Evolutionary conservation across 2,329 filamentous ascomycete species (phyloP).

Genomic region (Curvularia spicifera): DNA sequence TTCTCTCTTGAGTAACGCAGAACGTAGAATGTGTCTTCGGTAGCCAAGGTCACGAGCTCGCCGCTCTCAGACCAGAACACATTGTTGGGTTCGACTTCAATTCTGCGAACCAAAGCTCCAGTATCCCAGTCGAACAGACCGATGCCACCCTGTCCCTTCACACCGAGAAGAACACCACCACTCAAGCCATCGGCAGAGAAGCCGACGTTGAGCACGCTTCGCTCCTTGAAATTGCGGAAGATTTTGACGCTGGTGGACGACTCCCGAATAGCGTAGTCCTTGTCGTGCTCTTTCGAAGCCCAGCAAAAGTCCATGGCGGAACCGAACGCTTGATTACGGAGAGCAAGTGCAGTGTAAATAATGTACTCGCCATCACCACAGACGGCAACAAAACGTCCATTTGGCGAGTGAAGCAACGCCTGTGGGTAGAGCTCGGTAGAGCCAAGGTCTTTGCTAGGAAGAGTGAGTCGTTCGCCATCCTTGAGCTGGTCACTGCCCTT

Average conservation of each 20-base stretch:
- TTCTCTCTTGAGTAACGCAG: constrained; percentile 88
- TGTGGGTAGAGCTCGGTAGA: constrained; percentile 97
- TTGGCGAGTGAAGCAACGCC: constrained; percentile 92
- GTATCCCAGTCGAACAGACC: constrained; percentile 97
- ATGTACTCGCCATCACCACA: constrained; percentile 99
- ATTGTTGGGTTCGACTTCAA: constrained; percentile 75
- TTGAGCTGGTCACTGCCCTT: constrained; percentile 89
- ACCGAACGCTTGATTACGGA: constrained; percentile 97
- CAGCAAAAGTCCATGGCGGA: constrained; percentile 95
- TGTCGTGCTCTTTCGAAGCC: constrained; percentile 96
- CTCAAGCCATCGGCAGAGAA: constrained; percentile 93
- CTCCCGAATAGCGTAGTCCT: constrained; percentile 97
- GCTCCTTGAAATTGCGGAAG: constrained; percentile 97
- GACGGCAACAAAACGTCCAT: constrained; percentile 85
- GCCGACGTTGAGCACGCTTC: constrained; percentile 89
- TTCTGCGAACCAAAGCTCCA: constrained; percentile 85
- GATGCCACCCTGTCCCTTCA: constrained; percentile 92
- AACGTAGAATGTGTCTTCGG: constrained; percentile 95
- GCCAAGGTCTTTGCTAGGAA: constrained; percentile 92
- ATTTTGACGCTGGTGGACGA: constrained; percentile 94
- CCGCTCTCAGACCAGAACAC: constrained; percentile 98
- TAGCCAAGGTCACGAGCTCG: constrained; percentile 89
- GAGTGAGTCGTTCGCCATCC: constrained; percentile 83
- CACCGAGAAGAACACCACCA: constrained; percentile 88
- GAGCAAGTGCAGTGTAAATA: constrained; percentile 95